These are phyloP conservation scores for Glaciozyma antarctica DNA, from an alignment of 768 basidiomycete species.

Conservation along the genomic window DNA sequence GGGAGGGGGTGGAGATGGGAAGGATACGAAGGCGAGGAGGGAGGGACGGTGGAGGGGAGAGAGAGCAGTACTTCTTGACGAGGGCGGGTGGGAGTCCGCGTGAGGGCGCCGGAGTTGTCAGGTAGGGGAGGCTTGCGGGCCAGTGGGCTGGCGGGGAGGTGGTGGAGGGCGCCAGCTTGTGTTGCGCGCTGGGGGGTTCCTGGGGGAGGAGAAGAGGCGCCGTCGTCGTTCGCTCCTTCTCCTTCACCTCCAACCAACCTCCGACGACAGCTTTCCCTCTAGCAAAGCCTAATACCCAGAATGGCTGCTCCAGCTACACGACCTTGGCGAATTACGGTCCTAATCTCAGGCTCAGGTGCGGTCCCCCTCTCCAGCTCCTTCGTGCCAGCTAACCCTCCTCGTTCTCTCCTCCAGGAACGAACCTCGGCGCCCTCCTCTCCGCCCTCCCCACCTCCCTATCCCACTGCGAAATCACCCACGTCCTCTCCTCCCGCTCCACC, in stretches of 20 bases:
- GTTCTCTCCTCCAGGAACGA: conserved; percentile 55
- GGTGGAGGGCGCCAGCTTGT: neutral
- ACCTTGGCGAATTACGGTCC: too few relatives aligned
- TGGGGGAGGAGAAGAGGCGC: too few relatives aligned
- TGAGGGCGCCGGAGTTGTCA: neutral
- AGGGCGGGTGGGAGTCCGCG: conserved; percentile 1
- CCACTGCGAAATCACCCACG: conserved; percentile 60
- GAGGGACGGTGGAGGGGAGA: neutral
- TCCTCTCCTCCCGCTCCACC: conserved; percentile 83
- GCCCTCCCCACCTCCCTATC: conserved; percentile 61
- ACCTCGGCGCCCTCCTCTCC: conserved; percentile 92
- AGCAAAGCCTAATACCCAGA: too few relatives aligned
- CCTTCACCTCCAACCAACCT: too few relatives aligned
- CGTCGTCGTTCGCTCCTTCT: too few relatives aligned
- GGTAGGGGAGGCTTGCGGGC: conserved; percentile 5
- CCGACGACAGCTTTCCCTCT: too few relatives aligned
- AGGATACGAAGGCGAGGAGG: conserved; percentile 10
- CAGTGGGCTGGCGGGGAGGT: neutral
- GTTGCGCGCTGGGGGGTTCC: too few relatives aligned
- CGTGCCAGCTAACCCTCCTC: too few relatives aligned
- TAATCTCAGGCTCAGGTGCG: too few relatives aligned
- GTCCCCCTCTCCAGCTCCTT: too few relatives aligned
- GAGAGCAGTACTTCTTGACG: conserved; percentile 9
- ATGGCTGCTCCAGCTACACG: too few relatives aligned
- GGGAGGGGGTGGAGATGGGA: conserved; percentile 36